Evolutionary conservation across 2,329 filamentous ascomycete genomes (phyloP).

Genomic region (Aspergillus luchuensis): DNA sequence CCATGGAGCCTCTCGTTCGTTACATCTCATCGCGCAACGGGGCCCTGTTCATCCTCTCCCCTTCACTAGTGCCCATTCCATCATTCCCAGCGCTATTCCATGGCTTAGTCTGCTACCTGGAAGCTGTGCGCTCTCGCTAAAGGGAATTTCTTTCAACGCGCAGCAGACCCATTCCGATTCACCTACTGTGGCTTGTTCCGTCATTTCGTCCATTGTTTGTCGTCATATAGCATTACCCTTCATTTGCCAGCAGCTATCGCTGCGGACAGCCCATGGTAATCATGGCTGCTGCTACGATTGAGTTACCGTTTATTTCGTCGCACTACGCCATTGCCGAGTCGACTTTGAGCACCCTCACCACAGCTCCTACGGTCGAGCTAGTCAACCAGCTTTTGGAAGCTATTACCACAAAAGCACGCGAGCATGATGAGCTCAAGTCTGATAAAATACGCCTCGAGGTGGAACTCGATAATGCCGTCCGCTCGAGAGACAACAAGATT

Average conservation of each 20-base stretch:
- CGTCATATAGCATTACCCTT: slow-evolving; percentile 7
- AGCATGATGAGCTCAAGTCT: slow-evolving; percentile 77
- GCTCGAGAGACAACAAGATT: slow-evolving; percentile 77
- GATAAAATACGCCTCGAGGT: slow-evolving; percentile 90
- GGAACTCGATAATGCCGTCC: slow-evolving; percentile 86
- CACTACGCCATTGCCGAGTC: slow-evolving; percentile 60
- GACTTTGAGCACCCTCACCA: slow-evolving; percentile 57
- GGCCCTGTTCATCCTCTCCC: slow-evolving; percentile 6
- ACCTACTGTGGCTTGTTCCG: background rate
- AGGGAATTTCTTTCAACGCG: background rate
- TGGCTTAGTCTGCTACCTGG: slow-evolving; percentile 19
- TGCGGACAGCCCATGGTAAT: slow-evolving; percentile 19
- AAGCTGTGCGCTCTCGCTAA: slow-evolving; percentile 6
- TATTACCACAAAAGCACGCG: slow-evolving; percentile 75
- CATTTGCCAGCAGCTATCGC: slow-evolving; percentile 21
- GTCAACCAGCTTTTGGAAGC: slow-evolving; percentile 73
- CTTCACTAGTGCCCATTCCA: slow-evolving; percentile 11
- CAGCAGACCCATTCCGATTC: background rate
- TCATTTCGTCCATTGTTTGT: background rate
- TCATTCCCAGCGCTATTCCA: slow-evolving; percentile 11
- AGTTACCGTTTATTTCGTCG: slow-evolving; percentile 61
- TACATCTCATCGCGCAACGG: slow-evolving; percentile 14
- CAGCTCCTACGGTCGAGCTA: slow-evolving; percentile 71
- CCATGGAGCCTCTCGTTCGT: slow-evolving; percentile 12
- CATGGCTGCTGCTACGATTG: slow-evolving; percentile 60